These are phyloP conservation scores for Vitis hybrid DNA, from an alignment of 177 flowering plant species.

Conservation along the genomic window DNA sequence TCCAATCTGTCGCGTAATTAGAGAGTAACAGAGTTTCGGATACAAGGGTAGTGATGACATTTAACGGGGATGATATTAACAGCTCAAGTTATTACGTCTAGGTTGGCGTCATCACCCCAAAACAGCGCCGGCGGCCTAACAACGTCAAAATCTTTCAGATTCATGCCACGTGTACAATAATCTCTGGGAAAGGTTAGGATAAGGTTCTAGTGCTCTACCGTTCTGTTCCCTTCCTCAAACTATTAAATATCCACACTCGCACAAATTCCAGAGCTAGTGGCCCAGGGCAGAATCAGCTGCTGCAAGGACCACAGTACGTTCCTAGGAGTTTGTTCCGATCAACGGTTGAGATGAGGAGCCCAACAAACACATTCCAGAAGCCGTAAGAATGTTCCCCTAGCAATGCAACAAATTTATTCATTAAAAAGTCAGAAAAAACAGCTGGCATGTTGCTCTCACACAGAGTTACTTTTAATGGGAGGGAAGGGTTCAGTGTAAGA, in stretches of 20 bases:
- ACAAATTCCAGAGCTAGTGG: too few species aligned
- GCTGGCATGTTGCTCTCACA: too few species aligned
- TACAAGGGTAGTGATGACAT: constrained; percentile 10
- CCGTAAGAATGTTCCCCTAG: too few species aligned
- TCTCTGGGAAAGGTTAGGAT: constrained; percentile 10
- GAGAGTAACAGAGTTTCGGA: too few species aligned
- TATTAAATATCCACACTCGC: not conserved
- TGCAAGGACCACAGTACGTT: too few species aligned
- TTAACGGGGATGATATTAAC: not conserved
- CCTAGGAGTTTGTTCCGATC: too few species aligned
- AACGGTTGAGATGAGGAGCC: constrained; percentile 1
- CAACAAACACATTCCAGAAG: not conserved
- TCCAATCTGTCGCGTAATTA: too few species aligned
- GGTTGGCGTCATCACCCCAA: not conserved
- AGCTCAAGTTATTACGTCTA: not conserved
- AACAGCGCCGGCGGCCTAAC: constrained; percentile 17
- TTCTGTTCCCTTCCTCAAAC: not conserved
- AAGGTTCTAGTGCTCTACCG: constrained; percentile 7
- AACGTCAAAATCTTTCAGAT: constrained; percentile 3
- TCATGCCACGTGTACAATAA: constrained; percentile 17
- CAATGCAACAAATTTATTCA: too few species aligned
- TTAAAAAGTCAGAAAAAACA: too few species aligned
- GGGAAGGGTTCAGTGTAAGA: too few species aligned
- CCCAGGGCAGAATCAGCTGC: too few species aligned
- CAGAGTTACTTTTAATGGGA: too few species aligned